phyloP scores from a whole-genome alignment of 2,329 filamentous ascomycete species.

The Lachnellula willkommii region DNA sequence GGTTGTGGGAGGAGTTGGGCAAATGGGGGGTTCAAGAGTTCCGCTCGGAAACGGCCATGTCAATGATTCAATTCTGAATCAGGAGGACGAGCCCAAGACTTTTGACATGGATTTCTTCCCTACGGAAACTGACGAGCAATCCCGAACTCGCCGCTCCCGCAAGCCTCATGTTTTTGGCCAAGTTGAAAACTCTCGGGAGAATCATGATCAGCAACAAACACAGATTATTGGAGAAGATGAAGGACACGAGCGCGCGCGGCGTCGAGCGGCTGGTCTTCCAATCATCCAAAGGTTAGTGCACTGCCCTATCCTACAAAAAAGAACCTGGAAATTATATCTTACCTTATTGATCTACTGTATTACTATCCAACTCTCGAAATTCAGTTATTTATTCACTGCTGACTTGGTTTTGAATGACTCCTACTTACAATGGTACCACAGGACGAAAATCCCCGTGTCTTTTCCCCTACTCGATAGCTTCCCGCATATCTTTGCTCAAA shows the following conservation, averaged over 20 bases:
- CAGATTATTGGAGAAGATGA: slow-evolving; percentile 23
- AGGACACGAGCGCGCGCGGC: slow-evolving; percentile 30
- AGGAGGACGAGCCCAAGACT: slow-evolving; percentile 28
- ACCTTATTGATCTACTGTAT: background rate
- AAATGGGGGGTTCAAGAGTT: slow-evolving; percentile 19
- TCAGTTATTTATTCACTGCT: background rate
- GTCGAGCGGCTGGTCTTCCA: slow-evolving; percentile 29
- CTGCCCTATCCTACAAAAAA: background rate
- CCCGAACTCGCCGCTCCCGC: slow-evolving; percentile 23
- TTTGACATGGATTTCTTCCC: slow-evolving; percentile 35
- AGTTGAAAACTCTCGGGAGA: slow-evolving; percentile 30
- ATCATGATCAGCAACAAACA: slow-evolving; percentile 16
- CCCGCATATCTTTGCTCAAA: slow-evolving; percentile 62
- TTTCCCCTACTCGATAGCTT: slow-evolving; percentile 83
- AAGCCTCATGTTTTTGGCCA: slow-evolving; percentile 35
- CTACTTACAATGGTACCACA: slow-evolving; percentile 27
- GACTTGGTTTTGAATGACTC: background rate
- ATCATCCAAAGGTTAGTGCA: slow-evolving; percentile 30
- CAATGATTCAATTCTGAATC: slow-evolving; percentile 23
- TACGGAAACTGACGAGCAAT: slow-evolving; percentile 19
- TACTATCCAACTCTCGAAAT: background rate
- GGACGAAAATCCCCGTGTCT: slow-evolving; percentile 43
- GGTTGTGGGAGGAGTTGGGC: slow-evolving; percentile 4
- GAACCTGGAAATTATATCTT: background rate
- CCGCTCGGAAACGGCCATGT: slow-evolving; percentile 4